Conservation (phyloP, 2,329 filamentous ascomycete genomes). For the Penicillium sp. region DNA sequence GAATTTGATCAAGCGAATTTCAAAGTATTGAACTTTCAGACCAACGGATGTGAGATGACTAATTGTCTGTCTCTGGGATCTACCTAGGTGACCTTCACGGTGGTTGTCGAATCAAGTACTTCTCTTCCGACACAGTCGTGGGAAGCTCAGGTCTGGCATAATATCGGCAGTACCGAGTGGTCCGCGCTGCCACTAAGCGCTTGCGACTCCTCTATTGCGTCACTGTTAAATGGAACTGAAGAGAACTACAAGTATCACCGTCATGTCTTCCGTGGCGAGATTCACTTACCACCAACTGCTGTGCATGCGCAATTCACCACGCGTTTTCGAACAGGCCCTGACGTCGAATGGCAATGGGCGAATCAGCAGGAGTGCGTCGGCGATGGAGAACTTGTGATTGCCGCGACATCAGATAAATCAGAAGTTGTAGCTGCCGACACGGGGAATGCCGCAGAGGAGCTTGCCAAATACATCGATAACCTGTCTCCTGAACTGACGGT, state of each 20-base stretch:
- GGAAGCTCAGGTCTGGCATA: conserved; percentile 72
- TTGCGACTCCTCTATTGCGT: conserved; percentile 20
- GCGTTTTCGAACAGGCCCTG: conserved; percentile 35
- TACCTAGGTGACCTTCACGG: conserved; percentile 55
- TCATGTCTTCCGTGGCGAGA: conserved; percentile 29
- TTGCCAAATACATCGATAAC: conserved; percentile 30
- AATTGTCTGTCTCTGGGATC: not conserved
- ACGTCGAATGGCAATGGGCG: conserved; percentile 41
- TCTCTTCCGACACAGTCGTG: conserved; percentile 54
- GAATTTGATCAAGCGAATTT: too few relatives aligned
- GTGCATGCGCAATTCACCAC: conserved; percentile 38
- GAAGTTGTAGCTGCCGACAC: conserved; percentile 8
- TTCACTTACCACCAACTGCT: conserved; percentile 24
- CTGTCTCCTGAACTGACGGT: conserved; percentile 31
- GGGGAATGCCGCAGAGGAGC: conserved; percentile 11
- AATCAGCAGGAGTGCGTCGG: conserved; percentile 35
- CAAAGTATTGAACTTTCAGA: too few relatives aligned
- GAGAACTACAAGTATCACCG: conserved; percentile 24
- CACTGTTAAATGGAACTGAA: conserved; percentile 23
- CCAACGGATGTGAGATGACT: not conserved
- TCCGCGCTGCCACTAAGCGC: conserved; percentile 51
- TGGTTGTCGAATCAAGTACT: conserved; percentile 61
- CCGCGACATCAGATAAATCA: conserved; percentile 16
- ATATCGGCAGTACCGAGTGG: conserved; percentile 55
- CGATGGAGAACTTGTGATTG: conserved; percentile 41